phyloP scores from a whole-genome alignment of 148 eudicot species.

The Rhododendron vialii region DNA sequence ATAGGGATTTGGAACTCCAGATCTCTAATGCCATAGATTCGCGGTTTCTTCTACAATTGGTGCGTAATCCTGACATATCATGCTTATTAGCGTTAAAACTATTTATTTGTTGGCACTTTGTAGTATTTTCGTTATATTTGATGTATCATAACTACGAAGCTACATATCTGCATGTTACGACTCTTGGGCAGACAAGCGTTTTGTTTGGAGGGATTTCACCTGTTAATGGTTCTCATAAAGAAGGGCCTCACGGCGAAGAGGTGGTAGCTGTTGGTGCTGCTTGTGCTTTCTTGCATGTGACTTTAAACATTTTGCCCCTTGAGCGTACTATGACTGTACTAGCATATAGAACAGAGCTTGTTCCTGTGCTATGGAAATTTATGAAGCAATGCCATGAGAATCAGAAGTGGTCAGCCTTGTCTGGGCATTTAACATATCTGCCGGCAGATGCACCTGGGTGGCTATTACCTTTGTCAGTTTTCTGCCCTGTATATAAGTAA shows the following conservation, averaged over 20 bases:
- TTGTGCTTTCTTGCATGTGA: conserved; percentile 84
- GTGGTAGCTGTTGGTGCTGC: conserved; percentile 72
- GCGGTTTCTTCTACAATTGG: conserved; percentile 85
- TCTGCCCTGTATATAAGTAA: conserved; percentile 97
- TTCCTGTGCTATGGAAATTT: conserved; percentile 83
- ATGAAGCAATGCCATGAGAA: conserved; percentile 86
- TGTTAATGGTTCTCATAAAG: conserved; percentile 29
- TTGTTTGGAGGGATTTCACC: conserved; percentile 62
- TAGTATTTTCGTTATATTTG: neutral
- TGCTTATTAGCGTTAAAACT: neutral
- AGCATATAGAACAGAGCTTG: conserved; percentile 86
- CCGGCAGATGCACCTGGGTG: conserved; percentile 85
- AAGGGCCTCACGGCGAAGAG: conserved; percentile 47
- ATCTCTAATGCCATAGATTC: conserved; percentile 73
- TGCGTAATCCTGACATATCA: conserved; percentile 22
- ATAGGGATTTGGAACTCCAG: conserved; percentile 62
- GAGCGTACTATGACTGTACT: conserved; percentile 81
- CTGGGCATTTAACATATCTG: conserved; percentile 55
- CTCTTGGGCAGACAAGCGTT: conserved; percentile 66
- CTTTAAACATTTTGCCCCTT: conserved; percentile 77
- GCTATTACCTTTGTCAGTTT: conserved; percentile 89
- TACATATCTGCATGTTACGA: conserved; percentile 1
- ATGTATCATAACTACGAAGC: neutral
- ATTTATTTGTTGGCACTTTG: neutral
- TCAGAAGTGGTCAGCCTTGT: conserved; percentile 72